Base-by-base conservation (phyloP, 1,284 basidiomycete species). In the Apiotrichum brassicae region DNA sequence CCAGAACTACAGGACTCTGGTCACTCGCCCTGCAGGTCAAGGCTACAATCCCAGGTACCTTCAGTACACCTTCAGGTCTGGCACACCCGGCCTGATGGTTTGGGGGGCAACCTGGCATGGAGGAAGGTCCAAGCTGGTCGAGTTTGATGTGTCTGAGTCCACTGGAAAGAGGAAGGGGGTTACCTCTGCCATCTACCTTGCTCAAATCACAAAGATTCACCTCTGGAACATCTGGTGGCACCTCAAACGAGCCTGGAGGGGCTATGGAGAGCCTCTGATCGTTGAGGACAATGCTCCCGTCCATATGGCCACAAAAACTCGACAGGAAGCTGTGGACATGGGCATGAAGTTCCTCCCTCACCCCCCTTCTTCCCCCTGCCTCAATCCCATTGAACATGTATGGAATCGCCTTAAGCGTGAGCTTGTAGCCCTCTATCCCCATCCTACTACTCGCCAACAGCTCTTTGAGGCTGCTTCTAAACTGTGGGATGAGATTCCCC, bases 101-200 rank as follows among this genome's bases (percentile, higher is more conserved):
- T 51, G 49, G 43, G 49, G 49, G 7, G 44, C 36, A 14, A 39
- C 46, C 6, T 51, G 49, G 49, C 36, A 46, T 51, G 49, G 49
- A 16, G 49, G 49, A 20, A 16, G 44, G 34, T 51, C 49, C 12
- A 25, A 46, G 14, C 40, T 51, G 13, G 43, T 46, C 12, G 16
- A 16, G 3, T 46, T 51, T 35, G 43, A 51, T 22, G 6, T 6
- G 3, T 33, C 36, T 30, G 37, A 51, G 19, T 46, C 43, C 19
- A 39, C 26, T 8, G 38, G 43, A 3, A 46, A 46, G 44, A 37
- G 38, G 28, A 42, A 42, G 19, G 49, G 49, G 16, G 43, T 51
- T n/a, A 51, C 43, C 19, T 43, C 49, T 9, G 20, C 18, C 13
- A 51, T 51, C 30, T 51, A 51, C 34, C 25, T 35, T n/a, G 23